Conservation (phyloP, 225 moss, liverwort and hornwort genomes). For the Ulota crispa region DNA sequence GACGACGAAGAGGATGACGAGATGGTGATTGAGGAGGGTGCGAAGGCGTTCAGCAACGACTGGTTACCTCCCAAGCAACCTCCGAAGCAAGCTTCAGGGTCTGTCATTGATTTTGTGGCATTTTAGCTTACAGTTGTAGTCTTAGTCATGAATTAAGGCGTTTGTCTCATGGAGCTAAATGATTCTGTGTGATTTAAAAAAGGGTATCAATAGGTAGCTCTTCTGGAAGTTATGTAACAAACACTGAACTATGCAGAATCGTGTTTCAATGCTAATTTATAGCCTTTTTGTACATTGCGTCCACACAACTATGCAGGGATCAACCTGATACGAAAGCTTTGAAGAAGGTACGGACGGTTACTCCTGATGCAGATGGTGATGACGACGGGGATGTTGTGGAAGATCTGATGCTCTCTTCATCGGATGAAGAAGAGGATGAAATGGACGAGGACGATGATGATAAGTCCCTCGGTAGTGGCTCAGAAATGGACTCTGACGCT, state of each 20-base stretch:
- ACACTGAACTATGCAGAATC: neutral
- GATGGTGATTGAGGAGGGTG: conserved; percentile 56
- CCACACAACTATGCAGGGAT: conserved; percentile 33
- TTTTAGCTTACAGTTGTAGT: neutral
- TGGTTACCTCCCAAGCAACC: conserved; percentile 74
- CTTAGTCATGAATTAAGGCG: too few relatives aligned
- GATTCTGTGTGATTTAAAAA: too few relatives aligned
- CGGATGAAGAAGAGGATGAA: conserved; percentile 59
- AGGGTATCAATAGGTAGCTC: too few relatives aligned
- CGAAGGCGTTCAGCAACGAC: conserved; percentile 66
- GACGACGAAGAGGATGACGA: conserved; percentile 50
- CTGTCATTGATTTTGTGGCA: conserved; percentile 4
- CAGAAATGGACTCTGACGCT: conserved; percentile 36
- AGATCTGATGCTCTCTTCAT: conserved; percentile 72
- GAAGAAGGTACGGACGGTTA: conserved; percentile 25
- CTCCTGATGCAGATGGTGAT: conserved; percentile 31
- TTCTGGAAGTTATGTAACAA: too few relatives aligned
- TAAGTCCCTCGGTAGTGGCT: conserved; percentile 22
- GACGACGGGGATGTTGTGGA: conserved; percentile 72
- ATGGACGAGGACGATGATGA: conserved; percentile 32
- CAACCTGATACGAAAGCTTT: conserved; percentile 34
- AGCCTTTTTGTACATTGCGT: neutral
- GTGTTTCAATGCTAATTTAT: neutral
- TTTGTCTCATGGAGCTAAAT: too few relatives aligned
- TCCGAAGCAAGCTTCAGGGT: conserved; percentile 37